These are phyloP conservation scores for Candida manassasensis DNA, from an alignment of 805 yeast genomes.

Conservation along the genomic window DNA sequence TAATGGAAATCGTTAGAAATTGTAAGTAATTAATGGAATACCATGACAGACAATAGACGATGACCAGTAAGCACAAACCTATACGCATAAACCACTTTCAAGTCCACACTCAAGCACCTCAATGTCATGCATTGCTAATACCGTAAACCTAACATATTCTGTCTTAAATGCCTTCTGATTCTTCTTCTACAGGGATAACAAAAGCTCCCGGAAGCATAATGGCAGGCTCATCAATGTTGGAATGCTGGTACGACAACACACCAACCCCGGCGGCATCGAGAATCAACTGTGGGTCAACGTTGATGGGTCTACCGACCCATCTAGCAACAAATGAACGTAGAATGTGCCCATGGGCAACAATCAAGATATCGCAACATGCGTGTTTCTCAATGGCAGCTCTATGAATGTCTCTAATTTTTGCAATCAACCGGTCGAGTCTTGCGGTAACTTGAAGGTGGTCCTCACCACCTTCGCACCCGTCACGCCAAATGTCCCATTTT, in stretches of 20 bases:
- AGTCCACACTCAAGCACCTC: too few species aligned
- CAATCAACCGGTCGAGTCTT: slow-evolving; percentile 69
- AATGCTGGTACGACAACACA: slow-evolving; percentile 85
- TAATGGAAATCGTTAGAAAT: too few species aligned
- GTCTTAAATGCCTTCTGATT: slow-evolving; percentile 15
- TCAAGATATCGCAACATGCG: slow-evolving; percentile 65
- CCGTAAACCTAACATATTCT: too few species aligned
- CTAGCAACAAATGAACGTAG: slow-evolving; percentile 84
- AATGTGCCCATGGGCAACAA: slow-evolving; percentile 93
- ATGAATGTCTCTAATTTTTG: slow-evolving; percentile 59
- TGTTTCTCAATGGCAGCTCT: slow-evolving; percentile 44
- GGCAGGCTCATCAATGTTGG: slow-evolving; percentile 82
- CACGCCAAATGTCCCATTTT: slow-evolving; percentile 80
- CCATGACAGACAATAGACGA: too few species aligned
- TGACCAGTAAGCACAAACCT: too few species aligned
- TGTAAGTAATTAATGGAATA: too few species aligned
- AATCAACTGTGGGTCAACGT: slow-evolving; percentile 71
- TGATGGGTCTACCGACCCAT: slow-evolving; percentile 67
- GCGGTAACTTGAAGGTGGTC: slow-evolving; percentile 56
- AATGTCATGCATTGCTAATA: too few species aligned
- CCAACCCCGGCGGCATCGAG: slow-evolving; percentile 96
- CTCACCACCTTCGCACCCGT: slow-evolving; percentile 94
- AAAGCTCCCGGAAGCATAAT: slow-evolving; percentile 80
- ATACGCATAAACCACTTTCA: too few species aligned
- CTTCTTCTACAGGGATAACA: slow-evolving; percentile 62